phyloP scores from a whole-genome alignment of 164 flowering plant genomes.

The Tinospora cordifolia region DNA sequence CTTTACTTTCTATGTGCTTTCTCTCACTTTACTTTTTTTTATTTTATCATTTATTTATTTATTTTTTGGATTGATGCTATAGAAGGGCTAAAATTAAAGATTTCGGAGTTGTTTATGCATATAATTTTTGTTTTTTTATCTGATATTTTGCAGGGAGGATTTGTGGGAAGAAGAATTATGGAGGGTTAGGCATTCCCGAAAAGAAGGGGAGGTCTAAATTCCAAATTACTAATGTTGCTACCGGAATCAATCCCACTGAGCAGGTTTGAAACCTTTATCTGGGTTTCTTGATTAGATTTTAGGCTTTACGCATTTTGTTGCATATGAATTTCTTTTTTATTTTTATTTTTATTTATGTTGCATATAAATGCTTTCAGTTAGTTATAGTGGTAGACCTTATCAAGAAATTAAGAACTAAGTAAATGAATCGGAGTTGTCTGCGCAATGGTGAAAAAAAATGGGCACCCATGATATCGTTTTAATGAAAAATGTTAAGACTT shows the following conservation, averaged over 20 bases:
- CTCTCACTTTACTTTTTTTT: too few relatives aligned
- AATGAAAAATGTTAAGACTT: too few relatives aligned
- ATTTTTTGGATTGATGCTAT: not conserved
- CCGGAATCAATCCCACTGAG: slow-evolving; percentile 50
- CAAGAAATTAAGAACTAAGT: not conserved
- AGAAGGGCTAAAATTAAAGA: not conserved
- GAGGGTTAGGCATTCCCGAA: slow-evolving; percentile 36
- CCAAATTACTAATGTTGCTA: slow-evolving; percentile 61
- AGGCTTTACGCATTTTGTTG: not conserved
- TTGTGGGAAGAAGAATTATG: slow-evolving; percentile 40
- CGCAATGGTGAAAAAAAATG: not conserved
- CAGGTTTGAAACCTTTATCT: slow-evolving; percentile 32
- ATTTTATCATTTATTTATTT: too few relatives aligned
- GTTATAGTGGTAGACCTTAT: not conserved
- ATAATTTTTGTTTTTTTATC: slow-evolving; percentile 7
- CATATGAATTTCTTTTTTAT: not conserved
- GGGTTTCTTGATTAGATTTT: not conserved
- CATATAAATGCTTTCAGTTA: not conserved
- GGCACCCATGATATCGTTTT: too few relatives aligned
- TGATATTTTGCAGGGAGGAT: slow-evolving; percentile 31
- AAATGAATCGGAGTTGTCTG: not conserved
- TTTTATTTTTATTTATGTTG: not conserved
- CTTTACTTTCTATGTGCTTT: too few relatives aligned
- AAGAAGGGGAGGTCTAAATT: slow-evolving; percentile 50
- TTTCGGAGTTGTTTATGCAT: too few relatives aligned